A percentile compares a stretch with the other conserved stretches of the same genome.
Evolutionary conservation across 371 early-diverging fungal genomes (phyloP).

Genomic region (Conidiobolus incongruus): DNA sequence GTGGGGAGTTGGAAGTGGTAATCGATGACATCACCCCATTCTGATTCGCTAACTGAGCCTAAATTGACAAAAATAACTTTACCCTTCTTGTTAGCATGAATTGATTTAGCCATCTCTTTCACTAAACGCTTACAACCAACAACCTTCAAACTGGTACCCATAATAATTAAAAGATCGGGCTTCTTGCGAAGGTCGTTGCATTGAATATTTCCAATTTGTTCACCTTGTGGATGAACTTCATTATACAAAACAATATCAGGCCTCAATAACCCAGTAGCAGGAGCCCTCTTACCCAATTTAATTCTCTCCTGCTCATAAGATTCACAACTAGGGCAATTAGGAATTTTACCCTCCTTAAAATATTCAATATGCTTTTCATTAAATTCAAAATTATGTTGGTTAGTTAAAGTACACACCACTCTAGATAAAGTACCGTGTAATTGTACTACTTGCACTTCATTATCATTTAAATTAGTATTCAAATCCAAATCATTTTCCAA

Average conservation of each 20-base stretch:
- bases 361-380: conserved; percentile 15
- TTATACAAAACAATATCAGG: conserved; percentile 96
- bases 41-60: conserved; percentile 27
- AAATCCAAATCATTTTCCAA: conserved; percentile 51
- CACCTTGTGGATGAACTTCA: conserved; percentile 82
- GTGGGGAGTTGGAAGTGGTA: conserved; percentile 61
- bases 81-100: conserved; percentile 24
- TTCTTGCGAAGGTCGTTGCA: conserved; percentile 34
- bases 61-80: conserved; percentile 34
- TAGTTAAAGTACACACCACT: conserved; percentile 67
- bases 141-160: conserved; percentile 96
- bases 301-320: conserved; percentile 3
- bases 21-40: conserved; percentile 77
- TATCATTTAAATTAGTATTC: conserved; percentile 13
- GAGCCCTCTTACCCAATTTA: conserved; percentile 36
- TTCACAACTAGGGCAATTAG: conserved; percentile 58
- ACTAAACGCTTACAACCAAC: conserved; percentile 80
- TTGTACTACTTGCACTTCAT: conserved; percentile 40
- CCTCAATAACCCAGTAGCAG: conserved; percentile 64
- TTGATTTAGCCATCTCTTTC: conserved; percentile 55
- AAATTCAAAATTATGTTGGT: conserved; percentile 24
- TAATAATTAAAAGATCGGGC: conserved; percentile 84
- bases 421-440: conserved; percentile 77
- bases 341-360: conserved; percentile 47
- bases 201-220: conserved; percentile 50